These are phyloP conservation scores for Eutrema yunnanense DNA, from an alignment of 345 rosid species.

Conservation along the genomic window DNA sequence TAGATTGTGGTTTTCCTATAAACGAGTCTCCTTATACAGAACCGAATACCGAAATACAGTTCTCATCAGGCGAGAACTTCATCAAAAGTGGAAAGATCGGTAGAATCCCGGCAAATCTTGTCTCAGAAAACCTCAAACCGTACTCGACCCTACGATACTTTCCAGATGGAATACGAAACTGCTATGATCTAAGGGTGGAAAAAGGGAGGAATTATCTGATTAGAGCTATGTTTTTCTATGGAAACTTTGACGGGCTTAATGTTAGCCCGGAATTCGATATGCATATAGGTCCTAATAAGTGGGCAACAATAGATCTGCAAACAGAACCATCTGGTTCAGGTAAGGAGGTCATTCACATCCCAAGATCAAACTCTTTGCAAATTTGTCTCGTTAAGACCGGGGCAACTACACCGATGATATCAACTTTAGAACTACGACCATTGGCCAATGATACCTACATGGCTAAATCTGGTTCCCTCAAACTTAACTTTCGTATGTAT, in stretches of 20 bases:
- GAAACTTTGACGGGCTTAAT: slow-evolving; percentile 23
- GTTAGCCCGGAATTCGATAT: slow-evolving; percentile 24
- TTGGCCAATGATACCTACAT: slow-evolving; percentile 8
- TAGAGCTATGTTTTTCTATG: slow-evolving; percentile 30
- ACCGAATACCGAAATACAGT: slow-evolving; percentile 7
- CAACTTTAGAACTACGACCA: slow-evolving; percentile 17
- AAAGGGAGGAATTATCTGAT: slow-evolving; percentile 22
- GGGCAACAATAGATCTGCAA: slow-evolving; percentile 28
- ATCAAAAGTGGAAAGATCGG: slow-evolving; percentile 17
- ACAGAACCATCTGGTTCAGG: background rate
- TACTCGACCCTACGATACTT: slow-evolving; percentile 22
- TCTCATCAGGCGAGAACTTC: slow-evolving; percentile 32
- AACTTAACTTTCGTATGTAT: background rate
- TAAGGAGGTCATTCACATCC: slow-evolving; percentile 32
- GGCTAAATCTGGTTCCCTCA: slow-evolving; percentile 26
- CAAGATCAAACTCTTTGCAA: slow-evolving; percentile 2
- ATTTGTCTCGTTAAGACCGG: slow-evolving; percentile 41
- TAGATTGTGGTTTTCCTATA: slow-evolving; percentile 33
- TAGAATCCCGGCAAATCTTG: background rate
- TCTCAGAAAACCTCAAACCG: background rate
- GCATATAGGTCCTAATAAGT: slow-evolving; percentile 24
- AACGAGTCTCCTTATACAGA: slow-evolving; percentile 17
- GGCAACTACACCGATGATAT: slow-evolving; percentile 22
- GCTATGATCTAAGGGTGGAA: slow-evolving; percentile 26
- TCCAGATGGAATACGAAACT: slow-evolving; percentile 36